These are phyloP conservation scores for Batrachochytrium dendrobatidis DNA, from an alignment of 371 early-diverging fungal genomes.

Conservation along the genomic window DNA sequence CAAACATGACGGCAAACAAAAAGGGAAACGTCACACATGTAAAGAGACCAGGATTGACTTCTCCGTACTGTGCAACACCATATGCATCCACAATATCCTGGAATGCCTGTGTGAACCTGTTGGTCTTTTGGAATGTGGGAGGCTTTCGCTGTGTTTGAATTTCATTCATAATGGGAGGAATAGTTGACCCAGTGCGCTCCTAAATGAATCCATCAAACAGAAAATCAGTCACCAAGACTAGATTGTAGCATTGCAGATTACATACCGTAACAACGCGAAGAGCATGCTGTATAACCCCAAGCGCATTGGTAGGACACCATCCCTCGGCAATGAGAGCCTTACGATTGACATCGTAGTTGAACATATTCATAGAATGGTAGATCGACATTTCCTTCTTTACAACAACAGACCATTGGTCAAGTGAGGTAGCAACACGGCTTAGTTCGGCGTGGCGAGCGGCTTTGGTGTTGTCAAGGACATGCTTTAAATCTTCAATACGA, in stretches of 20 bases:
- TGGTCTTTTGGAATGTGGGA: constrained; percentile 94
- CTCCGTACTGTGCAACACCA: constrained; percentile 97
- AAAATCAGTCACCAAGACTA: neutral
- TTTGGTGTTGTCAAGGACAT: constrained; percentile 73
- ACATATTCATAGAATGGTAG: constrained; percentile 90
- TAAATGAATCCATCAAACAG: constrained; percentile 12
- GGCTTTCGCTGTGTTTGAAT: constrained; percentile 75
- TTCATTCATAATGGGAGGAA: constrained; percentile 80
- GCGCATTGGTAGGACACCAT: constrained; percentile 86
- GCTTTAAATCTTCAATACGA: constrained; percentile 38
- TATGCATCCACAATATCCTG: constrained; percentile 98
- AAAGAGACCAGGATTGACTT: constrained; percentile 99
- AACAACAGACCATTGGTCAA: constrained; percentile 80
- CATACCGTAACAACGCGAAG: constrained; percentile 73
- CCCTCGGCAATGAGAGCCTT: constrained; percentile 96
- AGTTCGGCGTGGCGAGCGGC: constrained; percentile 80
- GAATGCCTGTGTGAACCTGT: constrained; percentile 94
- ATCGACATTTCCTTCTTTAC: constrained; percentile 97
- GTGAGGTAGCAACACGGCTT: constrained; percentile 66
- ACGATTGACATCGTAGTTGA: constrained; percentile 85
- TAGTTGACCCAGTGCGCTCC: constrained; percentile 78
- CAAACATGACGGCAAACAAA: constrained; percentile 99
- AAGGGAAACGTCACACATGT: constrained; percentile 98
- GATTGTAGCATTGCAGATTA: no score
- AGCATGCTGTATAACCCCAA: constrained; percentile 69